phyloP scores from a whole-genome alignment of 352 stramenopile species.

The Pythium pyrilobum region DNA sequence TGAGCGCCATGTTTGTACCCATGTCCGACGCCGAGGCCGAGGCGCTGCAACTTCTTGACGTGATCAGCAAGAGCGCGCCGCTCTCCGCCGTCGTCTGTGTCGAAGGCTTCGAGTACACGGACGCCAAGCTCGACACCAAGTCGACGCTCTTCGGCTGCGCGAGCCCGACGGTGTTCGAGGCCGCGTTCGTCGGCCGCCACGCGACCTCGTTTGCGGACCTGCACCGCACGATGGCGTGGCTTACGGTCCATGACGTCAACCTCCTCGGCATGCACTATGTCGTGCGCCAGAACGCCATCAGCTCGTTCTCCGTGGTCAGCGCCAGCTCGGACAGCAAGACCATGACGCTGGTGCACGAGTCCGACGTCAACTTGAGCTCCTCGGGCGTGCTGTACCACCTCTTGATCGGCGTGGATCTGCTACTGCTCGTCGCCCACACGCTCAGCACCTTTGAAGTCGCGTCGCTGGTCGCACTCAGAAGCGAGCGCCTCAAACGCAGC shows the following conservation, averaged over 20 bases:
- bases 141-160: conserved; percentile 26
- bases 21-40: conserved; percentile 35
- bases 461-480: conserved; percentile 17
- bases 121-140: conserved; percentile 25
- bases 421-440: conserved; percentile 27
- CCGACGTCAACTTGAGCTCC: conserved; percentile 34
- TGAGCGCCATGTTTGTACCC: conserved; percentile 14
- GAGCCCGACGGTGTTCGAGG: conserved; percentile 1
- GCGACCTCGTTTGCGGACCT: conserved; percentile 7
- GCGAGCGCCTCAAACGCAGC: conserved; percentile 28
- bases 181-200: conserved; percentile 16
- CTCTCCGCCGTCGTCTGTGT: conserved; percentile 39
- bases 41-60: conserved; percentile 35
- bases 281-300: conserved; percentile 17
- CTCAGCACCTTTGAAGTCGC: conserved; percentile 30
- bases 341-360: conserved; percentile 27
- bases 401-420: conserved; percentile 35
- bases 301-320: conserved; percentile 20
- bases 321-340: conserved; percentile 26
- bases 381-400: conserved; percentile 40
- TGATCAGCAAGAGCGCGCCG: conserved; percentile 51
- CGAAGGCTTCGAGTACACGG: conserved; percentile 35
- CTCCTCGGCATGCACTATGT: conserved; percentile 18
- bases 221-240: conserved; percentile 12
- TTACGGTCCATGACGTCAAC: conserved; percentile 18